Evolutionary conservation across 2,329 filamentous ascomycete genomes (phyloP).

Genomic region (Aschersonia sp.): DNA sequence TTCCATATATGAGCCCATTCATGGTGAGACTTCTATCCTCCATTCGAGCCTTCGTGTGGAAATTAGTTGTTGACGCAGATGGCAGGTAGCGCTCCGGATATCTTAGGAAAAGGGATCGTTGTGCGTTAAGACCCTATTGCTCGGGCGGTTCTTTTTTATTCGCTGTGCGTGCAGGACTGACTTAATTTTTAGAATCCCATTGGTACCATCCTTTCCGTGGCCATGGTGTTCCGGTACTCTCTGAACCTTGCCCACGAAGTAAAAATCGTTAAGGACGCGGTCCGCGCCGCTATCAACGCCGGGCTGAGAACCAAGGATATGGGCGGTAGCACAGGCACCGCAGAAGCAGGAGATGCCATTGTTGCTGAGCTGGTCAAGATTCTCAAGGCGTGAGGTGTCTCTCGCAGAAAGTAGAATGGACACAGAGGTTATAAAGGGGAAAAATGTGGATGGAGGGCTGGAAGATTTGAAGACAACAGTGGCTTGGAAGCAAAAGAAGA

Average conservation of each 20-base stretch:
- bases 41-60: not conserved
- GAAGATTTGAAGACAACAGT: not conserved
- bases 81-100: constrained; percentile 48
- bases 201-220: constrained; percentile 79
- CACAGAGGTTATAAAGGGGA: not conserved
- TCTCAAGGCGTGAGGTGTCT: constrained; percentile 28
- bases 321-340: constrained; percentile 58
- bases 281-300: constrained; percentile 63
- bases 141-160: constrained; percentile 5
- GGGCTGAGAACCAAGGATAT: constrained; percentile 75
- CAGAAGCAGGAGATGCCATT: constrained; percentile 53
- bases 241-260: constrained; percentile 67
- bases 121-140: constrained; percentile 2
- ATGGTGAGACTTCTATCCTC: constrained; percentile 27
- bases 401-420: not conserved
- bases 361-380: constrained; percentile 47
- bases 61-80: not conserved
- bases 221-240: constrained; percentile 94
- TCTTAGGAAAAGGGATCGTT: constrained; percentile 49
- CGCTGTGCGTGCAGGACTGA: constrained; percentile 5
- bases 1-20: constrained; percentile 66
- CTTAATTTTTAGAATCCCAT: constrained; percentile 39
- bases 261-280: constrained; percentile 65
- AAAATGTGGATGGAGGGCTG: not conserved
- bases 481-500: not conserved